A percentile compares a stretch with the other conserved stretches of the same genome.
Evolutionary conservation across 2,329 filamentous ascomycete species (phyloP).

Genomic region (Arachnopeziza araneosa): DNA sequence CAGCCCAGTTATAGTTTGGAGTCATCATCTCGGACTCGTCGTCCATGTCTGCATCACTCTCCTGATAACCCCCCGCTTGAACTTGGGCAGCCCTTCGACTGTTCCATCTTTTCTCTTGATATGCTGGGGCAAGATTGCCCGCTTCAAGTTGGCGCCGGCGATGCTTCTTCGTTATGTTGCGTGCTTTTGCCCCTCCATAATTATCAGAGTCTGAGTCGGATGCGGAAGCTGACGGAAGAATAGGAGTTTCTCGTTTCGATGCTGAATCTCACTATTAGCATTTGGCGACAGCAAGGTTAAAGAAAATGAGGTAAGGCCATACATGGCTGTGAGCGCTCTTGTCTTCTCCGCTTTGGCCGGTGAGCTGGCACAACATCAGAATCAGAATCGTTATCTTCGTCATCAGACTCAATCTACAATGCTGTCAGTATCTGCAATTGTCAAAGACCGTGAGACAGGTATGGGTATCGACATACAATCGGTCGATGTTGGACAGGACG

Average conservation of each 20-base stretch:
- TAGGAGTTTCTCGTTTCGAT: constrained; percentile 55
- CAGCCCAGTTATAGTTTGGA: constrained; percentile 60
- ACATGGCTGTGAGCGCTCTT: constrained; percentile 60
- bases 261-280: constrained; percentile 36
- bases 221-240: constrained; percentile 49
- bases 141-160: constrained; percentile 67
- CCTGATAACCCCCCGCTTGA: constrained; percentile 56
- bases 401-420: constrained; percentile 50
- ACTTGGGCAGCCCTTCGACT: constrained; percentile 76
- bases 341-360: constrained; percentile 60
- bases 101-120: constrained; percentile 85
- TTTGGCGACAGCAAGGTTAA: constrained; percentile 14
- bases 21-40: constrained; percentile 59
- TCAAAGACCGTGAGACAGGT: constrained; percentile 8
- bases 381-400: constrained; percentile 55
- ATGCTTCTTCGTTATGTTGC: constrained; percentile 68
- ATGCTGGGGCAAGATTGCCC: constrained; percentile 56
- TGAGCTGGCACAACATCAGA: constrained; percentile 63
- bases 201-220: constrained; percentile 68
- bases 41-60: constrained; percentile 60
- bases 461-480: constrained; percentile 41
- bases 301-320: constrained; percentile 30
- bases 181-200: constrained; percentile 72
- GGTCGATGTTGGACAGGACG: constrained; percentile 49
- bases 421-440: constrained; percentile 13